Conservation (phyloP, 805 yeast genomes). For the Suhomyces emberorum region DNA sequence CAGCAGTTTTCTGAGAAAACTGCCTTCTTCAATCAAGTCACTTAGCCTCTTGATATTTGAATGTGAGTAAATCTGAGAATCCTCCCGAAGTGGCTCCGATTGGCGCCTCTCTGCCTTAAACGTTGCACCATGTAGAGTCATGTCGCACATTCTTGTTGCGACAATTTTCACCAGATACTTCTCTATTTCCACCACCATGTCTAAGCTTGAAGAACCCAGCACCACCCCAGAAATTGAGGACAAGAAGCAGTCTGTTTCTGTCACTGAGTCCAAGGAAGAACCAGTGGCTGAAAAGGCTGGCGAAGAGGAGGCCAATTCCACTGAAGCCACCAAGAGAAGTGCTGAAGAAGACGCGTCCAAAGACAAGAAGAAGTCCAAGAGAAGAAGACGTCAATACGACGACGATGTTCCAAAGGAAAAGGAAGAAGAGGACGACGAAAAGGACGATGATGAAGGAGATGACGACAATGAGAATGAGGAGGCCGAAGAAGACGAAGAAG, state of each 20-base stretch:
- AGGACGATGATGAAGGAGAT: conserved; percentile 32
- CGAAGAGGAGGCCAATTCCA: conserved; percentile 13
- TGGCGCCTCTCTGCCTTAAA: no score
- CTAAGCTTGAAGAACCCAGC: conserved; percentile 3
- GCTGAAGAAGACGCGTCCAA: conserved; percentile 12
- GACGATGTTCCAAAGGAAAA: conserved; percentile 56
- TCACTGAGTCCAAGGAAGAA: conserved; percentile 3
- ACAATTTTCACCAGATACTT: no score
- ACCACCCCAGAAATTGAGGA: background rate
- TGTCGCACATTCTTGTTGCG: no score
- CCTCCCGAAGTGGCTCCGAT: no score
- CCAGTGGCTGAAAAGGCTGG: conserved; percentile 14
- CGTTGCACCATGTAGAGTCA: no score
- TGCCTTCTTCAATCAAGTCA: no score
- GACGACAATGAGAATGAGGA: conserved; percentile 47
- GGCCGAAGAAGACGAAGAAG: conserved; percentile 54
- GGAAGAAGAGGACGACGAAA: conserved; percentile 38
- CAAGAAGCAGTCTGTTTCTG: background rate
- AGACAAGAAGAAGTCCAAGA: conserved; percentile 22
- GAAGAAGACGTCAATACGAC: conserved; percentile 57
- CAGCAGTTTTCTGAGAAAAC: no score
- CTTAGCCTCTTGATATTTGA: no score
- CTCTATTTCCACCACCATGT: conserved; percentile 4
- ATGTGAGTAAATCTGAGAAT: no score
- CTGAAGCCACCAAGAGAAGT: conserved; percentile 15